Evolutionary conservation across 129 eudicot genomes (phyloP), one percentile per base, ranked within the genome.

Genomic region (Smallanthus sonchifolius): DNA sequence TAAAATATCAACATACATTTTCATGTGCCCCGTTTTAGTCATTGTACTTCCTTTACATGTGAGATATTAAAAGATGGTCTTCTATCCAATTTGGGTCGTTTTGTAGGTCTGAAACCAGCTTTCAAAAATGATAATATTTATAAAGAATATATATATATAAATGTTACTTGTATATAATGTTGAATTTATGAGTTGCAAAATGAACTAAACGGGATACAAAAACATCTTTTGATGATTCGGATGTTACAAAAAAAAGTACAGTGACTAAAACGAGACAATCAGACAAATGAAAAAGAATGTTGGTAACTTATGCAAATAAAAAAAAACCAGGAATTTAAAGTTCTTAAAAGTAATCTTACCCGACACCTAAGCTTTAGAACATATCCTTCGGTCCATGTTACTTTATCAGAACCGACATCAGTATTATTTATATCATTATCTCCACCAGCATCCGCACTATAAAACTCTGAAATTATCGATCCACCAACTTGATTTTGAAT

Each of bases 351-450:
- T 4, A 54, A 57, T 64, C 79, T 28, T 83, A 95, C 99, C 88
- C 95, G 93, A 72, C 99, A 91, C 84, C 72, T 91, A 11, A 95
- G 92, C 95, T 87, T 95, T 14, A 87, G 84, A 64, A 66, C 61
- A 37, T 79, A 62, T 57, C 94, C 96, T 68, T 85, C 96, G 63
- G 73, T 78, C 4, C 74, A 88, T 39, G 80, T 37, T 37, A 84
- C 87, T 68, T 76, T 77, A 75, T 84, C 86, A 60, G 87, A 79
- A 49, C 73, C 57, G 68, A 69, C 78, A 70, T 63, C 79, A 35
- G 43, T 42, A 59, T 65, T 77, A 4, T 20, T 73, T 9, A 54
- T 74, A 42, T 65, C 86, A 75, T 65, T 85, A 61, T 69, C 80
- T 71, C 78, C 76, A 10, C 75, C 80, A 34, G 59, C 17, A 79